These are phyloP conservation scores for Gracilaria domingensis DNA, from an alignment of 23 red algal species.

Conservation along the genomic window DNA sequence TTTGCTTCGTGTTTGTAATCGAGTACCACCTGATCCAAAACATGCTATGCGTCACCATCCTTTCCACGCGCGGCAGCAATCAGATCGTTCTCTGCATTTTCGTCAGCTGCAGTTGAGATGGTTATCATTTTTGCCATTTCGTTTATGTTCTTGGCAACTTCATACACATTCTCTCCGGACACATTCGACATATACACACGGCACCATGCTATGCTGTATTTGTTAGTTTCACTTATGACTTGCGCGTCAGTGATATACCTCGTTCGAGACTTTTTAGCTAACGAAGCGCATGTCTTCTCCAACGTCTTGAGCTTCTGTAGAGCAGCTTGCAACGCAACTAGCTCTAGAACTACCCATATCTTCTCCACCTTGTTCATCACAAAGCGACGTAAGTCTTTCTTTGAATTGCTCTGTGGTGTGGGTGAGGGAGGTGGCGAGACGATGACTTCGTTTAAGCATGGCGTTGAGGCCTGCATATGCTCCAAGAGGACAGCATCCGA, in stretches of 20 bases:
- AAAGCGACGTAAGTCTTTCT: background rate
- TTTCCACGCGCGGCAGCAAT: background rate
- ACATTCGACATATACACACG: slow-evolving; percentile 30
- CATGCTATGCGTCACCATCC: slow-evolving; percentile 23
- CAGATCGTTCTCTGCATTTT: background rate
- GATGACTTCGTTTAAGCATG: too few relatives aligned
- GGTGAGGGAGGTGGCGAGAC: too few relatives aligned
- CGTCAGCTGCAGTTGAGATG: background rate
- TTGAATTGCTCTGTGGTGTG: too few relatives aligned
- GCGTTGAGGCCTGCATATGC: too few relatives aligned
- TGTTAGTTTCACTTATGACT: background rate
- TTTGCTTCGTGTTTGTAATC: slow-evolving; percentile 17
- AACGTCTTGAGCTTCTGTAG: background rate
- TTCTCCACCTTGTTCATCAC: slow-evolving; percentile 55
- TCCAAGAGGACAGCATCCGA: too few relatives aligned
- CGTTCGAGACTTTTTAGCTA: background rate
- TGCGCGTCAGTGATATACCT: slow-evolving; percentile 8
- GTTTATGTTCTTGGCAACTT: background rate
- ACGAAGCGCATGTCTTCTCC: slow-evolving; percentile 19
- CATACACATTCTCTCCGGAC: background rate
- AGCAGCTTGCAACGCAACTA: background rate
- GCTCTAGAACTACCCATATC: slow-evolving; percentile 6
- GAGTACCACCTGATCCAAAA: slow-evolving; percentile 22
- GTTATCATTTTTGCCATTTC: slow-evolving; percentile 2
- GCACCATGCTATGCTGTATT: slow-evolving; percentile 6